phyloP scores from a whole-genome alignment of 345 rosid species.

The Eucalyptus regnans region DNA sequence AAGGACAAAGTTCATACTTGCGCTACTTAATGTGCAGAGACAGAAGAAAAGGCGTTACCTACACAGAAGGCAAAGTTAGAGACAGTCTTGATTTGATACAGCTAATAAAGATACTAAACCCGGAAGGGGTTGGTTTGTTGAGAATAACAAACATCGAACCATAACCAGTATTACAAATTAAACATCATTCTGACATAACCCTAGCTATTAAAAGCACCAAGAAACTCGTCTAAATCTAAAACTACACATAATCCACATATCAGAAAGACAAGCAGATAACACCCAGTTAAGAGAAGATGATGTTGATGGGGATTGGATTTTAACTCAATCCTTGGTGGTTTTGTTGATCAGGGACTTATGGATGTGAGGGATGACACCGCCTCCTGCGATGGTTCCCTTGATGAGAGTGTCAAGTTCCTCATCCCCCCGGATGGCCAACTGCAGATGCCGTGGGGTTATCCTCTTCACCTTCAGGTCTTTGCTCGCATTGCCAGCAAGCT shows the following conservation, averaged over 20 bases:
- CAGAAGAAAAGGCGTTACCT: background rate
- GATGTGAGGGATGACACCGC: slow-evolving; percentile 90
- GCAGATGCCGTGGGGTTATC: slow-evolving; percentile 45
- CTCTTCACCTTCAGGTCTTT: slow-evolving; percentile 74
- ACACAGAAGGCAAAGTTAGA: background rate
- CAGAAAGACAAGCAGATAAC: background rate
- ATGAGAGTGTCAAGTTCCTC: slow-evolving; percentile 57
- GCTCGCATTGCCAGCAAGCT: slow-evolving; percentile 68
- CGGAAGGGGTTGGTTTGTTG: background rate
- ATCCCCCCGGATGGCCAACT: slow-evolving; percentile 42
- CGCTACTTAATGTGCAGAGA: background rate
- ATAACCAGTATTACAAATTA: background rate
- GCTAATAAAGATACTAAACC: background rate
- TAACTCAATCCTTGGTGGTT: slow-evolving; percentile 46
- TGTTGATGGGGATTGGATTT: background rate
- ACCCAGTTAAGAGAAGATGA: background rate
- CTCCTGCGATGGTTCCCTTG: slow-evolving; percentile 61
- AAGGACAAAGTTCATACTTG: background rate
- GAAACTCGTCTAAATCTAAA: background rate
- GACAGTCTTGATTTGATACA: background rate
- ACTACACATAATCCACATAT: background rate
- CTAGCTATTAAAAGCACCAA: background rate
- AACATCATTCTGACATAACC: background rate
- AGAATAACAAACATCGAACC: background rate
- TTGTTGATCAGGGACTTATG: slow-evolving; percentile 91